Base-by-base conservation (phyloP, 2,329 filamentous ascomycete genomes). In the Aspergillus cejpii region DNA sequence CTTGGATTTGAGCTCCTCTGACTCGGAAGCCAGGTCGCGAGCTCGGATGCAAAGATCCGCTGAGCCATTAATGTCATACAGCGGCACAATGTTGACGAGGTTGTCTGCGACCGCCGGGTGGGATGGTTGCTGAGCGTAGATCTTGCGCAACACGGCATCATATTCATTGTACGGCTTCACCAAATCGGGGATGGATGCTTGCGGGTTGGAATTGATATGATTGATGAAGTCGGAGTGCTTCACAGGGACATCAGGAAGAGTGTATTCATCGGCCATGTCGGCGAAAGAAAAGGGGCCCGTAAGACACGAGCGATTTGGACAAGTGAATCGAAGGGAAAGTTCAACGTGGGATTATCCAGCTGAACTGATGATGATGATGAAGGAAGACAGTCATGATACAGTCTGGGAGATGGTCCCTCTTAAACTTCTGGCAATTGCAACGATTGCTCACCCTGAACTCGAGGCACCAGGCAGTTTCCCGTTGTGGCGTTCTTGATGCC, bases 121-220 rank as follows among this genome's bases (percentile, higher is more conserved):
- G 17, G 57, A 51, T n/a, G 59, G 62, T n/a, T 67, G 55, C 44
- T 69, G 67, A 5, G 67, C 68, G 47, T 63, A 71, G 6, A 62
- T 52, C 44, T 64, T 66, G 20, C 68, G 62, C 3, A 65, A 43
- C 19, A 56, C 60, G 1, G 54, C 58, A 43, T 70, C 67, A 31
- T 60, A 68, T 2, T 54, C 55, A 39, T 65, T 67, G 55, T 62
- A 71, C 1, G 67, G 67, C 19, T 54, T 46, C 7, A 67, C 40
- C 46, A 64, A 55, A 11, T 63, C 51, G 3, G 43, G 41, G 1
- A 66, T 59, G n/a, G 58, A 54, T 5, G 43, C 56, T 4, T 59
- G 43, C 3, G 54, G 50, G 8, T 61, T 49, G 5, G 54, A 47
- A 5, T 51, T 37, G 24, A 66, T 38, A 50, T 64, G 58, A 12